phyloP scores from a whole-genome alignment of 306 rosid genomes.

The Vigna mungo region DNA sequence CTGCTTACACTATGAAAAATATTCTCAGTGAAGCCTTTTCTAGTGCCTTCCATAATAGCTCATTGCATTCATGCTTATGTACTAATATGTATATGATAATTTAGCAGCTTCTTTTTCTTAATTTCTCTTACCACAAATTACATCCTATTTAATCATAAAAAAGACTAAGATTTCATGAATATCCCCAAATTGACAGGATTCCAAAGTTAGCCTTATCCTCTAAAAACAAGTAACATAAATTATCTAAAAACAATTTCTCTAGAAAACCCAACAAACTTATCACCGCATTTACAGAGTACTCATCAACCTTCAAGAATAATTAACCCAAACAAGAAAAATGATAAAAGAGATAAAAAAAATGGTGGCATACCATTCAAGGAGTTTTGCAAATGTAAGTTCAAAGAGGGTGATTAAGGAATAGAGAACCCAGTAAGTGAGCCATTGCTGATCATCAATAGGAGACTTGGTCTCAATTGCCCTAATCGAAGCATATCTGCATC shows the following conservation, averaged over 20 bases:
- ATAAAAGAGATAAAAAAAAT: not conserved
- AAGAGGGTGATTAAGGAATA: slow-evolving; percentile 90
- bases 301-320: slow-evolving; percentile 20
- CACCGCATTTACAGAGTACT: slow-evolving; percentile 15
- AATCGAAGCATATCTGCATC: slow-evolving; percentile 80
- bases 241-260: slow-evolving; percentile 22
- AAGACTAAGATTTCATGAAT: slow-evolving; percentile 14
- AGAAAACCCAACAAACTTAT: slow-evolving; percentile 10
- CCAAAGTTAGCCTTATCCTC: slow-evolving; percentile 4
- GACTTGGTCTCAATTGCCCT: slow-evolving; percentile 93
- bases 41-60: not conserved
- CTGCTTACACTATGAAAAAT: slow-evolving; percentile 28
- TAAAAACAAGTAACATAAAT: not conserved
- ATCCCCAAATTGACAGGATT: slow-evolving; percentile 28
- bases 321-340: not conserved
- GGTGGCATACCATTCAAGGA: slow-evolving; percentile 75
- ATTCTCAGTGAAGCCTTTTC: slow-evolving; percentile 1
- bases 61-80: not conserved
- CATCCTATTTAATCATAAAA: slow-evolving; percentile 19
- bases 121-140: not conserved
- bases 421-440: slow-evolving; percentile 98
- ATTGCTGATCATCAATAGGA: slow-evolving; percentile 87
- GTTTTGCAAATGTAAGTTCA: slow-evolving; percentile 88
- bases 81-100: not conserved
- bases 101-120: not conserved